phyloP scores from a whole-genome alignment of 495 filamentous ascomycete genomes.

The Neurospora pannonica region DNA sequence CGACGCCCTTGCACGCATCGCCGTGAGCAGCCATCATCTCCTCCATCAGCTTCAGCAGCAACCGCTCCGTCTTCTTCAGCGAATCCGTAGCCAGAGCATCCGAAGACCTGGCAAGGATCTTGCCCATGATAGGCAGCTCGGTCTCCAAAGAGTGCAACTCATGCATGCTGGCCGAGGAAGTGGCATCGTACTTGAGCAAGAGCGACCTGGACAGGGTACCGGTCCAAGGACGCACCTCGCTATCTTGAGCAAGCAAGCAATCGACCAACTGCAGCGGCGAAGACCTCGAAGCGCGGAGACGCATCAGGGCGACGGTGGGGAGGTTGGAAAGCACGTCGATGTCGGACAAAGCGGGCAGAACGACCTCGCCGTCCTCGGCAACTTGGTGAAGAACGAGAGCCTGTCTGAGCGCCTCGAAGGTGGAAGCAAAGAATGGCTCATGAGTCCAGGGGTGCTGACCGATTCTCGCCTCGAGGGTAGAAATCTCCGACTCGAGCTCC shows the following conservation, averaged over 20 bases:
- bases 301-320: conserved; percentile 36
- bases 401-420: conserved; percentile 61
- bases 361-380: conserved; percentile 1
- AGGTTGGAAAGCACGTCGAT: conserved; percentile 36
- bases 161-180: conserved; percentile 45
- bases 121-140: conserved; percentile 54
- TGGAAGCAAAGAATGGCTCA: conserved; percentile 46
- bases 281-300: conserved; percentile 25
- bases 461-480: conserved; percentile 39
- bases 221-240: conserved; percentile 35
- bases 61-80: conserved; percentile 33
- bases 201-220: conserved; percentile 46
- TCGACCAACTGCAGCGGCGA: conserved; percentile 35
- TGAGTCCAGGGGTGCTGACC: conserved; percentile 28
- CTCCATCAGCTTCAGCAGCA: conserved; percentile 38
- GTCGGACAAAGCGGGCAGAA: conserved; percentile 17
- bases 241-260: conserved; percentile 28
- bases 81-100: conserved; percentile 39
- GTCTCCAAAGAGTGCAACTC: conserved; percentile 55
- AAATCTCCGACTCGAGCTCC: conserved; percentile 48
- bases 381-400: conserved; percentile 40
- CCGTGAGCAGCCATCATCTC: conserved; percentile 38
- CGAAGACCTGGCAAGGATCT: conserved; percentile 38
- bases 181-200: conserved; percentile 43
- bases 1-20: conserved; percentile 3